phyloP scores from a whole-genome alignment of 2,329 filamentous ascomycete genomes.

The Dendrostoma leiphaemia region DNA sequence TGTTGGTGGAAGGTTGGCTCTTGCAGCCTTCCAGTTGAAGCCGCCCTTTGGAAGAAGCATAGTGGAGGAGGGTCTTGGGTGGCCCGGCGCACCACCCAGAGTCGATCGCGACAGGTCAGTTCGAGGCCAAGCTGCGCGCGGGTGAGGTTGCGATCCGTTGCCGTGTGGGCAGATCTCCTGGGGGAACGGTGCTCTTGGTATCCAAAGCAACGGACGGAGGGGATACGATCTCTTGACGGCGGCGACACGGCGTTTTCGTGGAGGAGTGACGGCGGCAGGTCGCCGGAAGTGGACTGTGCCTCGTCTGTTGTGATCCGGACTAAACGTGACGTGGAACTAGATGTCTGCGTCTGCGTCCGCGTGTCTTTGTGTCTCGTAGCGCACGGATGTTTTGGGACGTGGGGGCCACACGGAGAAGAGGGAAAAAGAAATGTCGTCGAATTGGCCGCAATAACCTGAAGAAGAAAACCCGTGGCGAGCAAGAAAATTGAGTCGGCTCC shows the following conservation, averaged over 20 bases:
- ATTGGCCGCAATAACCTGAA: too few relatives aligned
- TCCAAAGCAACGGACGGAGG: background rate
- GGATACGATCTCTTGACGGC: background rate
- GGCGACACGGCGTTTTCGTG: constrained; percentile 4
- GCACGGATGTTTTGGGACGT: background rate
- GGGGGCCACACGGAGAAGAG: background rate
- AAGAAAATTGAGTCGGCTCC: background rate
- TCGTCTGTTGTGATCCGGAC: background rate
- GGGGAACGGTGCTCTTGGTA: background rate
- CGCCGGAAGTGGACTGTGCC: constrained; percentile 7
- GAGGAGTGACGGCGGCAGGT: constrained; percentile 3
- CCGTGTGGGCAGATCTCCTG: background rate
- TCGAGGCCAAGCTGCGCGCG: constrained; percentile 12
- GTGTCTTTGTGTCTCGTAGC: background rate
- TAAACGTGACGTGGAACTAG: background rate
- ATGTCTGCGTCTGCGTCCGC: background rate
- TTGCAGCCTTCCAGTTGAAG: constrained; percentile 89
- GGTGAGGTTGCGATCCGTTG: constrained; percentile 7
- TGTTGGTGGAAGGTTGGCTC: constrained; percentile 72
- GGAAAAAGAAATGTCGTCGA: background rate
- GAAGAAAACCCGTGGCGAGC: too few relatives aligned
- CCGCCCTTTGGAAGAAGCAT: constrained; percentile 93
- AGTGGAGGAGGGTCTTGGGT: constrained; percentile 36
- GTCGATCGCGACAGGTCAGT: constrained; percentile 13
- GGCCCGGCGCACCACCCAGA: constrained; percentile 40